Percentiles rank a stretch among this genome's conserved stretches.
Conservation (phyloP, 495 filamentous ascomycete genomes). For the Tuber brumale region DNA sequence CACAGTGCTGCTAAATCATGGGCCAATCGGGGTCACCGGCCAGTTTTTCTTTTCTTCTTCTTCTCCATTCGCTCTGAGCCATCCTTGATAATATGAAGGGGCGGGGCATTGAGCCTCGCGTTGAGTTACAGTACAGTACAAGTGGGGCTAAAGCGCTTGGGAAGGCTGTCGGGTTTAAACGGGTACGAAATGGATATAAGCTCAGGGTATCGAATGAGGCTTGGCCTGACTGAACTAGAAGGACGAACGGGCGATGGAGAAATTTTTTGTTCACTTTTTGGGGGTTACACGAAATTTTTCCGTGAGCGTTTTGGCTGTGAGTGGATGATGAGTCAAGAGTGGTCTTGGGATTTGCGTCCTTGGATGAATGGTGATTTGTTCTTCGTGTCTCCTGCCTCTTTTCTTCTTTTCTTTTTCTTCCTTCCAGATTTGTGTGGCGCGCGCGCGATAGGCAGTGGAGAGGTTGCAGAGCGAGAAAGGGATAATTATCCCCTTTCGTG, state of each 20-base stretch:
- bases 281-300: not conserved
- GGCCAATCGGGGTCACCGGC: not conserved
- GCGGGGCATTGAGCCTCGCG: not conserved
- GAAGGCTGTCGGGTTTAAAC: not conserved
- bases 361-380: not conserved
- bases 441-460: no score
- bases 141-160: not conserved
- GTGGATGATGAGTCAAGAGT: slow-evolving; percentile 2
- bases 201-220: not conserved
- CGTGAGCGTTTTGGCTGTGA: not conserved
- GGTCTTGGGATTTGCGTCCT: not conserved
- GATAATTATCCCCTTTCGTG: not conserved
- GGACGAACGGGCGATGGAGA: not conserved
- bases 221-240: not conserved
- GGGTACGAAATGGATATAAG: not conserved
- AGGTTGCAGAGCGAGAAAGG: not conserved
- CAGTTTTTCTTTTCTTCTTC: not conserved
- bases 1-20: no score
- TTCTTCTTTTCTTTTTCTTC: not conserved
- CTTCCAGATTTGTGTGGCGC: not conserved
- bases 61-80: not conserved
- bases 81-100: not conserved
- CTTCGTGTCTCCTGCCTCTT: not conserved
- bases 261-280: not conserved
- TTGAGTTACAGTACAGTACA: no score